These are phyloP conservation scores for Neotropicomus parvogracilis DNA, from an alignment of 1,284 basidiomycete species.

Conservation along the genomic window DNA sequence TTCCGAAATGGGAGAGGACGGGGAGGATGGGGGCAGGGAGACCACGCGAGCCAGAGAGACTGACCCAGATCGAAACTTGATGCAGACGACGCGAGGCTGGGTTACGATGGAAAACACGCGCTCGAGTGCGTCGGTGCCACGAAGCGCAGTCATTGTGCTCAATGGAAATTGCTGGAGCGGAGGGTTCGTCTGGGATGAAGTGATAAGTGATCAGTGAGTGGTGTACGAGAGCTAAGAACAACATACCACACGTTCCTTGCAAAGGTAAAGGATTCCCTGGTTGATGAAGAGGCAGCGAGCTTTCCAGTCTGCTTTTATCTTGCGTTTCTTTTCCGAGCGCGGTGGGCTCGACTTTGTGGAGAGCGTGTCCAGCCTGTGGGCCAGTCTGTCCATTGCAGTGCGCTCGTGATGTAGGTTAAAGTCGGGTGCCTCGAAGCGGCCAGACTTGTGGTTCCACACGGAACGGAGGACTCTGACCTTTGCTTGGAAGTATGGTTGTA, in stretches of 20 bases:
- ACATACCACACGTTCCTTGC: constrained; percentile 51
- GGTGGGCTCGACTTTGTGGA: constrained; percentile 8
- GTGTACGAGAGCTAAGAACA: constrained; percentile 16
- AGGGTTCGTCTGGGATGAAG: constrained; percentile 37
- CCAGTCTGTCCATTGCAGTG: constrained; percentile 11
- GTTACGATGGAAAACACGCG: constrained; percentile 25
- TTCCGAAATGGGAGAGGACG: constrained; percentile 29
- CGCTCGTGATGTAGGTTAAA: neutral
- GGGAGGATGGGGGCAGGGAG: constrained; percentile 24
- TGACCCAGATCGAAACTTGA: constrained; percentile 40
- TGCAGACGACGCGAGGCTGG: constrained; percentile 44
- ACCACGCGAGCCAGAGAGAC: constrained; percentile 31
- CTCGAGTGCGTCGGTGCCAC: constrained; percentile 45
- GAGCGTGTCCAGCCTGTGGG: constrained; percentile 8
- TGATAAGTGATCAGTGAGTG: constrained; percentile 8
- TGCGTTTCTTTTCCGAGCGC: constrained; percentile 27
- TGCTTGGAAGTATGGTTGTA: constrained; percentile 66
- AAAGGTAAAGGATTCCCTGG: constrained; percentile 53
- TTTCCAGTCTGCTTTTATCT: constrained; percentile 53
- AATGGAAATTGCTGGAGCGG: constrained; percentile 45
- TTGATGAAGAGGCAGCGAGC: constrained; percentile 60
- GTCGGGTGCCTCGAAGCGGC: constrained; percentile 26
- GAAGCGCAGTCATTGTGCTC: constrained; percentile 40
- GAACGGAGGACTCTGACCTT: constrained; percentile 53
- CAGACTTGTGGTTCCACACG: constrained; percentile 31